phyloP scores from a whole-genome alignment of 148 eudicot genomes.

The Mesembryanthemum crystallinum region DNA sequence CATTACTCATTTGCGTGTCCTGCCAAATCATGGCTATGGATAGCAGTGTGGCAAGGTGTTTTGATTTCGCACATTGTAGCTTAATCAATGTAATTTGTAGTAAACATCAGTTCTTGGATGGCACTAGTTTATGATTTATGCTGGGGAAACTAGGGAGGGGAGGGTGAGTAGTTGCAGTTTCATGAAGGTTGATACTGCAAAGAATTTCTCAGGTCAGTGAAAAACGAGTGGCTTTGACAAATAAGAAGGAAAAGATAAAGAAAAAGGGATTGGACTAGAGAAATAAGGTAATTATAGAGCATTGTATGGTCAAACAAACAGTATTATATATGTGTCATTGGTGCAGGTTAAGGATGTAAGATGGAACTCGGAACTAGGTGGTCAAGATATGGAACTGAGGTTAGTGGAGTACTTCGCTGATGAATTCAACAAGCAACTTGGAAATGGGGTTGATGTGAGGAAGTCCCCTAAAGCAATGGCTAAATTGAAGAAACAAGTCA shows the following conservation, averaged over 20 bases:
- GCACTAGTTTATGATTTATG: neutral
- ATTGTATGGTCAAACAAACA: neutral
- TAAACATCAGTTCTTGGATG: neutral
- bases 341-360: conserved; percentile 84
- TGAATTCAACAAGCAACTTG: conserved; percentile 83
- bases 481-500: conserved; percentile 96
- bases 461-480: conserved; percentile 93
- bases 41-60: neutral
- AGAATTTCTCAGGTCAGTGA: neutral
- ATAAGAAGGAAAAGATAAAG: neutral
- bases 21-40: neutral
- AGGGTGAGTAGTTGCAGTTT: neutral
- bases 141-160: neutral
- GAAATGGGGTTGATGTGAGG: conserved; percentile 75
- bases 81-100: neutral
- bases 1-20: neutral
- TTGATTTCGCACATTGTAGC: neutral
- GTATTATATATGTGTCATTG: neutral
- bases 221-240: neutral
- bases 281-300: neutral
- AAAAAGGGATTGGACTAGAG: neutral
- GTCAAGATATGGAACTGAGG: conserved; percentile 84
- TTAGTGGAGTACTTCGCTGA: conserved; percentile 90
- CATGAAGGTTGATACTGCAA: neutral
- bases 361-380: conserved; percentile 94